phyloP scores from a whole-genome alignment of 345 rosid species.

The Lumnitzera littorea region DNA sequence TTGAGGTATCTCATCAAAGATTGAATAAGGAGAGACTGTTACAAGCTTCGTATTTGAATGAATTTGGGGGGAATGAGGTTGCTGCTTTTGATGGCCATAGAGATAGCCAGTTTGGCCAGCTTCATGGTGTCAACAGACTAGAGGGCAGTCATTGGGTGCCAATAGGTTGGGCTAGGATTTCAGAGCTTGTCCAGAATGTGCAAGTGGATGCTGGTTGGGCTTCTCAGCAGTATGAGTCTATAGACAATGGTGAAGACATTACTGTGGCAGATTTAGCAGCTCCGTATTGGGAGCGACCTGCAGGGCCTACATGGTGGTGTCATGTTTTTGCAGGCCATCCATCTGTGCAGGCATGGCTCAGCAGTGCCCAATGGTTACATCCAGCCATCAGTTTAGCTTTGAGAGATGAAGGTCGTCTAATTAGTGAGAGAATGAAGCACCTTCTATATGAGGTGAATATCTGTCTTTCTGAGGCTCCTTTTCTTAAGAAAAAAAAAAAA shows the following conservation, averaged over 20 bases:
- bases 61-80: constrained; percentile 16
- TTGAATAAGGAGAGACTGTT: constrained; percentile 15
- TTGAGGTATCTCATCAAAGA: constrained; percentile 19
- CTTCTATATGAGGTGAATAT: constrained; percentile 72
- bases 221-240: constrained; percentile 31
- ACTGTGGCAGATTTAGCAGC: constrained; percentile 90
- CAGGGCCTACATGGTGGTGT: constrained; percentile 96
- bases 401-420: constrained; percentile 80
- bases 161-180: constrained; percentile 88
- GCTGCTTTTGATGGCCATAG: constrained; percentile 29
- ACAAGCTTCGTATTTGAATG: constrained; percentile 18
- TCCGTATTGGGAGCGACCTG: constrained; percentile 91
- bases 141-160: constrained; percentile 77
- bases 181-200: constrained; percentile 55
- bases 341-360: constrained; percentile 58
- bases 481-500: too few species aligned
- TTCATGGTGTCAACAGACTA: constrained; percentile 24
- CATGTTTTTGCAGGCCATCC: constrained; percentile 64
- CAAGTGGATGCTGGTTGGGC: constrained; percentile 70
- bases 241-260: constrained; percentile 52
- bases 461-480: neutral
- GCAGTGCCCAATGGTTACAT: constrained; percentile 84
- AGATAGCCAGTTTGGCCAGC: constrained; percentile 27
- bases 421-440: constrained; percentile 91
- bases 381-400: constrained; percentile 87